Conservation (phyloP, 352 stramenopile genomes). For the Thalassiosira livingstoniorum region DNA sequence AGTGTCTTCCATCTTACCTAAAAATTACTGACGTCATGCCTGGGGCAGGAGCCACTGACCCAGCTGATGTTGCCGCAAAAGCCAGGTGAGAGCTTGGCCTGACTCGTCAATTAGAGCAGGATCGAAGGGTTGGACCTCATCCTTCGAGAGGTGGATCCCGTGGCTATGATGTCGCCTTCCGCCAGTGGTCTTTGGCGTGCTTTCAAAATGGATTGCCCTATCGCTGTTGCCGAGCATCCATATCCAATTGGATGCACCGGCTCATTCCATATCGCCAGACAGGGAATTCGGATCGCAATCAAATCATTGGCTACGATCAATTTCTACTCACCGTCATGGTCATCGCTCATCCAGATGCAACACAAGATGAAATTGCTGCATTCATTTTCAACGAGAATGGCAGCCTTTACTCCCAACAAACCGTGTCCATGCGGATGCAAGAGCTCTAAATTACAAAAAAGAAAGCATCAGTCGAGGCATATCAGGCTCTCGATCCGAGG, state of each 20-base stretch:
- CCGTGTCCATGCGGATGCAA: neutral
- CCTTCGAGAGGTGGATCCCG: neutral
- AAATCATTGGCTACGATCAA: neutral
- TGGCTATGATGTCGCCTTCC: neutral
- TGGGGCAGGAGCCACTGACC: no score
- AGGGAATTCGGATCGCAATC: constrained; percentile 2
- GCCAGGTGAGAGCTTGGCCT: neutral
- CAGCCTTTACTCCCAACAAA: neutral
- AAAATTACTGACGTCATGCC: no score
- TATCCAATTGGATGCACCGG: neutral
- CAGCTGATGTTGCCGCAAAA: neutral
- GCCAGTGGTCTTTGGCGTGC: neutral
- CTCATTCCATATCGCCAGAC: constrained; percentile 12
- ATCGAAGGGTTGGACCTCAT: neutral
- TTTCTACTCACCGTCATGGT: neutral
- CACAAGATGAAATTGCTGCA: constrained; percentile 9
- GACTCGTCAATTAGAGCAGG: neutral
- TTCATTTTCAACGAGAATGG: constrained; percentile 15
- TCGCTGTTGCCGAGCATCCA: neutral
- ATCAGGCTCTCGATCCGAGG: neutral
- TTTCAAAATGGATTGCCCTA: neutral
- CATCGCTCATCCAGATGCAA: constrained; percentile 11
- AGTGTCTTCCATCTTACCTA: no score
- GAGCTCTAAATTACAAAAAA: constrained; percentile 22
- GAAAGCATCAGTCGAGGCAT: constrained; percentile 15